These are phyloP conservation scores for Lasiodiplodia theobromae DNA, from an alignment of 2,329 filamentous ascomycete species.

Conservation along the genomic window DNA sequence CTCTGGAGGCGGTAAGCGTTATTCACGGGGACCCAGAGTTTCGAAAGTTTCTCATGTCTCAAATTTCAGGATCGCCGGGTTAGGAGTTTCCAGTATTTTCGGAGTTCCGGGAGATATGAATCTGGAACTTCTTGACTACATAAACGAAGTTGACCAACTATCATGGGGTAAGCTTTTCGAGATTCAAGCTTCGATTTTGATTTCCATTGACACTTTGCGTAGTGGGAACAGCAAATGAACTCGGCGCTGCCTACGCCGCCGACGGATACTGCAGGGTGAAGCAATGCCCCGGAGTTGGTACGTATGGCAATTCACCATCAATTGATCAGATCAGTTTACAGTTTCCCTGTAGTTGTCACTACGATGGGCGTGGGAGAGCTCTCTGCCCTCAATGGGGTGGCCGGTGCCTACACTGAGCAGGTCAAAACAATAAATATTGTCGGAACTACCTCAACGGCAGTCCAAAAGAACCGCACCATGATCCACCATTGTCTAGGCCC, in stretches of 20 bases:
- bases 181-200: conserved; percentile 39
- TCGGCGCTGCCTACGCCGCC: conserved; percentile 64
- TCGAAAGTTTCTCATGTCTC: background rate
- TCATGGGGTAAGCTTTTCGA: conserved; percentile 50
- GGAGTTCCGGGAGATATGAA: conserved; percentile 55
- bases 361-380: conserved; percentile 75
- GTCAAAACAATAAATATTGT: conserved; percentile 71
- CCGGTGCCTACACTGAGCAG: conserved; percentile 76
- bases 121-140: conserved; percentile 43
- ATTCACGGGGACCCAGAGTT: background rate
- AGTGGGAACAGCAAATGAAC: conserved; percentile 53
- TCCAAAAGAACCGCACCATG: conserved; percentile 53
- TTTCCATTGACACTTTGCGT: background rate
- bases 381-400: conserved; percentile 76
- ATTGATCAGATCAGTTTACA: background rate
- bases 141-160: conserved; percentile 43
- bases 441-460: conserved; percentile 56
- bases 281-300: conserved; percentile 54
- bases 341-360: conserved; percentile 63
- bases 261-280: conserved; percentile 59
- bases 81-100: conserved; percentile 54
- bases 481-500: conserved; percentile 64
- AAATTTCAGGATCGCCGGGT: conserved; percentile 34
- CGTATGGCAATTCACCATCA: background rate
- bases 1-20: background rate